Evolutionary conservation across 1,284 basidiomycete species (phyloP).

Genomic region (Moesziomyces sp.): DNA sequence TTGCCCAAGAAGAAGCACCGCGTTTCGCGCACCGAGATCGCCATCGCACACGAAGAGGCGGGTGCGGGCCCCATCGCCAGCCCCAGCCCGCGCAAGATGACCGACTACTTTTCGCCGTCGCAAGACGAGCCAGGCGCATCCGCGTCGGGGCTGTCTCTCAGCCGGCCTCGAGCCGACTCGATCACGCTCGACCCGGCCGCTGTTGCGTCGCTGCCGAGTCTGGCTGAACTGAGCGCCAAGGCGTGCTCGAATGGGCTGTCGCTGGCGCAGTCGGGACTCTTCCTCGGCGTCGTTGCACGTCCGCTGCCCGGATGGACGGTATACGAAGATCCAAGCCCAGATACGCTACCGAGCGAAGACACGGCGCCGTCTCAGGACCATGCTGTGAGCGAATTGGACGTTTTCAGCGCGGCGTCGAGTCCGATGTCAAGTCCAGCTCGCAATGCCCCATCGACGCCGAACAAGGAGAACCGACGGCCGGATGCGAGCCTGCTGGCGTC

Average conservation of each 20-base stretch:
- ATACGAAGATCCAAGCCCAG: conserved; percentile 18
- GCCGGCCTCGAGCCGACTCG: conserved; percentile 21
- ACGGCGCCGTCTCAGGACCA: conserved; percentile 40
- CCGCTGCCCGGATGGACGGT: conserved; percentile 35
- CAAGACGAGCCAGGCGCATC: neutral
- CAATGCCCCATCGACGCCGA: conserved; percentile 25
- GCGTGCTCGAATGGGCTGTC: conserved; percentile 11
- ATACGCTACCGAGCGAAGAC: conserved; percentile 8
- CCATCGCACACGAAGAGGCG: conserved; percentile 49
- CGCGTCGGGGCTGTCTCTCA: no score
- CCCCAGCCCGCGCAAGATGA: conserved; percentile 41
- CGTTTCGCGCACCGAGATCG: conserved; percentile 36
- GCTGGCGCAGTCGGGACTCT: conserved; percentile 31
- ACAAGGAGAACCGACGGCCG: conserved; percentile 41
- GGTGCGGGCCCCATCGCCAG: conserved; percentile 43
- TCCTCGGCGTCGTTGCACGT: conserved; percentile 33
- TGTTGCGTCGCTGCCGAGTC: conserved; percentile 1
- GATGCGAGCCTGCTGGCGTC: conserved; percentile 19
- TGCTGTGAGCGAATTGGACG: neutral
- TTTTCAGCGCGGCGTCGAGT: conserved; percentile 2
- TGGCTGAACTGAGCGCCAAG: conserved; percentile 16
- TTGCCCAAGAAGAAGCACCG: conserved; percentile 49
- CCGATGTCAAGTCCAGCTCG: conserved; percentile 2
- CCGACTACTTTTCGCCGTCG: conserved; percentile 27
- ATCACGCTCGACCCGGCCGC: conserved; percentile 17